Base-by-base conservation (phyloP, 2,329 filamentous ascomycete genomes). In the Xylariaceae sp. region DNA sequence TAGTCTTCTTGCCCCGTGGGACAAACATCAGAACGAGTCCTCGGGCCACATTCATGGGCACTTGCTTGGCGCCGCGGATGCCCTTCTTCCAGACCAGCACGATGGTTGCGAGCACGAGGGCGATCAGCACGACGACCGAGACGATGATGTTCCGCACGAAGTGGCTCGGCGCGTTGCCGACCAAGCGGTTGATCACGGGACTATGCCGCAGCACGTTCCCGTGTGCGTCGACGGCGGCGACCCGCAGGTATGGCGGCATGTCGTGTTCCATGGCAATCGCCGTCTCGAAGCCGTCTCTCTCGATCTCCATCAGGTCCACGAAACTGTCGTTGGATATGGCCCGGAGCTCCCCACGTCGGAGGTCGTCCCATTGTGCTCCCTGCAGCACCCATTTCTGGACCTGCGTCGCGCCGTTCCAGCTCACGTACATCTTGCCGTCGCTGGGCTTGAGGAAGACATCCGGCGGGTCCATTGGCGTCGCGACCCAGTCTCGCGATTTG, bases 401-500 rank as follows among this genome's bases (percentile, higher is more conserved):
- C 50, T 71, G 65, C 0, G 68, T 72, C 11, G 69, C 69, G 0
- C 68, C 68, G 36, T 72, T 72, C 69, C 69, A 72, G 50, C 65
- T 67, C 1, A 66, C 64, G 41, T 63, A 67, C 4, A 69, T 46
- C 3, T 39, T 38, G 6, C 43, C 44, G 4, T 50, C 50, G 1
- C 34, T 30, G 4, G 48, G 41, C 6, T 45, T 35, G 17, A 47
- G 29, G 31, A 45, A 48, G 9, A 49, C 29, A 3, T 41, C 36
- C 3, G 52, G 52, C 33, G 44, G 42, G 16, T 37, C 38, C 3
- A n/a, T 16, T 3, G 60, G 59, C 2, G 51, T 51, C 3, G 59
- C 67, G 13, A 66, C 69, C 37, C 59, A 64, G 71, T 74, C 79
- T 41, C 66, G 61, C 50, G 64, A 69, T 50, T 75, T 76, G 57